phyloP scores from a whole-genome alignment of 2,329 filamentous ascomycete genomes.

The Incumbomyces lentus region DNA sequence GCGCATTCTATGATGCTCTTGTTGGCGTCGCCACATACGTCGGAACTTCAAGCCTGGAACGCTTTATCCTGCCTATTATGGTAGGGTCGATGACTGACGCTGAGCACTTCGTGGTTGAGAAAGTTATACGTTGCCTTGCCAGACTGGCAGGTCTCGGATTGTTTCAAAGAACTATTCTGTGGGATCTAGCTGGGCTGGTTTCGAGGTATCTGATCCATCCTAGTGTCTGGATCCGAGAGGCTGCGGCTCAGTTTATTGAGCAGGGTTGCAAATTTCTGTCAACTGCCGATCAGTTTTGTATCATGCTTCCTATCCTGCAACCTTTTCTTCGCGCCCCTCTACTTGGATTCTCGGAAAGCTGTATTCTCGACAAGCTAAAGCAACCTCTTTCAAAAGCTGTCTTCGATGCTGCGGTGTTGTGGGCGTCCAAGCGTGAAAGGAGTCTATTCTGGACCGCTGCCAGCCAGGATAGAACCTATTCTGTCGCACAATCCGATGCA shows the following conservation, averaged over 20 bases:
- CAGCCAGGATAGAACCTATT: conserved; percentile 60
- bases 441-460: conserved; percentile 80
- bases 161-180: conserved; percentile 71
- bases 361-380: conserved; percentile 71
- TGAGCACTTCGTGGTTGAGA: conserved; percentile 89
- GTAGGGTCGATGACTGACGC: conserved; percentile 85
- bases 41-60: conserved; percentile 78
- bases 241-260: conserved; percentile 72
- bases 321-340: conserved; percentile 71
- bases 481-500: conserved; percentile 49
- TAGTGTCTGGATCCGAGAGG: conserved; percentile 89
- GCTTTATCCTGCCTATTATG: conserved; percentile 93
- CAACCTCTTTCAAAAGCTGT: conserved; percentile 67
- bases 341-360: conserved; percentile 59
- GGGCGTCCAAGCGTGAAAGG: conserved; percentile 72
- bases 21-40: conserved; percentile 87
- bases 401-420: conserved; percentile 74
- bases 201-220: conserved; percentile 85
- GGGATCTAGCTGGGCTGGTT: conserved; percentile 77
- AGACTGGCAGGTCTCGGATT: conserved; percentile 81
- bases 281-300: conserved; percentile 69
- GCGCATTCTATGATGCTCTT: conserved; percentile 90
- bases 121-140: conserved; percentile 75
- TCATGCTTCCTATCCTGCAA: conserved; percentile 67
- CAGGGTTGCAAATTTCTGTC: conserved; percentile 66